These are phyloP conservation scores for Euphorbia schlechtendalii DNA, from an alignment of 441 rosid species.

Conservation along the genomic window DNA sequence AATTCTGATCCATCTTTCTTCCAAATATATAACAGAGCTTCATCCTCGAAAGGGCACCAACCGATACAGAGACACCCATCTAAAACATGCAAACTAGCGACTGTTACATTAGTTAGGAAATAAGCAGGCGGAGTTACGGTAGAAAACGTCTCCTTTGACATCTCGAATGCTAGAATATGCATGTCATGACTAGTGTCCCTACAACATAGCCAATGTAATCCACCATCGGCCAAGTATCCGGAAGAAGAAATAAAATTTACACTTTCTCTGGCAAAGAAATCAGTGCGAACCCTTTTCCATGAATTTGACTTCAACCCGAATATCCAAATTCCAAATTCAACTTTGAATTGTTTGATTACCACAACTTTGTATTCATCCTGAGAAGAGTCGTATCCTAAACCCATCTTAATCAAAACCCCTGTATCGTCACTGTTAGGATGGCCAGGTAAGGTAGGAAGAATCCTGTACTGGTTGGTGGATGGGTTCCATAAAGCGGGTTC, in stretches of 20 bases:
- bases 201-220: background rate
- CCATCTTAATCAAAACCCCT: background rate
- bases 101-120: background rate
- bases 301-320: background rate
- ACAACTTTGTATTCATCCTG: background rate
- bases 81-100: background rate
- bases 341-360: background rate
- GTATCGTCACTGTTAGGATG: background rate
- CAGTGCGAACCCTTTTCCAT: background rate
- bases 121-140: background rate
- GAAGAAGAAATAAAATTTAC: no score
- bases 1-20: background rate
- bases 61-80: background rate
- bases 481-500: background rate
- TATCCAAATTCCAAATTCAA: background rate
- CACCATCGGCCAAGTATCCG: background rate
- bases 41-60: background rate
- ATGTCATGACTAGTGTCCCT: no score
- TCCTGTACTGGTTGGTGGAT: background rate
- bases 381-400: background rate
- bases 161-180: background rate
- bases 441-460: background rate
- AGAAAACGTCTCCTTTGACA: background rate
- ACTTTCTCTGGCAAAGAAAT: no score
- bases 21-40: background rate